Evolutionary conservation across 73 alveolate species (phyloP).

Genomic region (Paramecium pentaurelia): DNA sequence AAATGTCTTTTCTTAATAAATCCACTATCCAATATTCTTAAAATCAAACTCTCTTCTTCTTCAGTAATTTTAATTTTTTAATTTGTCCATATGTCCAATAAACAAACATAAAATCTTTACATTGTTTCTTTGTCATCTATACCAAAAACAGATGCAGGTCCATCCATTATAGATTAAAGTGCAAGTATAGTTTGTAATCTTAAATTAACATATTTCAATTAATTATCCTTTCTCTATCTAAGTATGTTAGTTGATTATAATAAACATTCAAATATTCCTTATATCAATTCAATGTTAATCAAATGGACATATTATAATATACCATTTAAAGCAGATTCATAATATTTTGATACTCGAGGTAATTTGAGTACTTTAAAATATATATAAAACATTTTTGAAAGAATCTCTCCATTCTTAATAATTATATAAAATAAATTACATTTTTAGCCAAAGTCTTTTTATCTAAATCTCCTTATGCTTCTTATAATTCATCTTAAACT

Average conservation of each 20-base stretch:
- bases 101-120: background rate
- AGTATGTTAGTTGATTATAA: background rate
- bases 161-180: background rate
- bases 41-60: background rate
- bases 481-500: background rate
- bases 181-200: background rate
- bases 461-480: constrained; percentile 19
- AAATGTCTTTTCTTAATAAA: background rate
- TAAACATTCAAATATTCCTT: background rate
- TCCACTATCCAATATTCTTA: background rate
- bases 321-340: background rate
- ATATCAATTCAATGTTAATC: background rate
- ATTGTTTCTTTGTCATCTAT: background rate
- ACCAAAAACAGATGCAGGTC: background rate
- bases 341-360: background rate
- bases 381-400: background rate
- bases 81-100: background rate
- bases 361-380: background rate
- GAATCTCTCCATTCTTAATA: background rate
- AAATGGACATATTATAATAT: background rate
- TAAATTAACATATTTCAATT: background rate
- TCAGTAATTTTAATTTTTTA: background rate
- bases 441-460: background rate
- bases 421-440: background rate
- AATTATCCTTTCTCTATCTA: background rate